A percentile compares a stretch with the other conserved stretches of the same genome.
Evolutionary conservation across 768 basidiomycete species (phyloP).

Genomic region (Psilocybe subaeruginosa): DNA sequence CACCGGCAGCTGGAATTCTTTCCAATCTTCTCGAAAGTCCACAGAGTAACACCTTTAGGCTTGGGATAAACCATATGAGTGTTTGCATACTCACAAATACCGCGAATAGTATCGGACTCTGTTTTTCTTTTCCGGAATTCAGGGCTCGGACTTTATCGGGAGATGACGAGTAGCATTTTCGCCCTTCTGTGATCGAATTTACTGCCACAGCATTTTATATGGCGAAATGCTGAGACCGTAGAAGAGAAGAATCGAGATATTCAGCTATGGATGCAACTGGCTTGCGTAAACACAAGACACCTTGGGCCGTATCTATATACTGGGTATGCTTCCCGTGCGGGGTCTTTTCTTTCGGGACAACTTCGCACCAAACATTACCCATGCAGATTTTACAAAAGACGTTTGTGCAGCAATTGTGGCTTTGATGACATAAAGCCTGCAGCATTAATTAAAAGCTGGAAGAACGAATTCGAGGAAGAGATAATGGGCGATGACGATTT

Average conservation of each 20-base stretch:
- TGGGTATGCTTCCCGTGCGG: not conserved
- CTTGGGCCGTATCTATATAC: no score
- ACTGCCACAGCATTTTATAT: no score
- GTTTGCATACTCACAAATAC: not conserved
- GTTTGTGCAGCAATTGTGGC: no score
- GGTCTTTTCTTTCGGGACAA: constrained; percentile 15
- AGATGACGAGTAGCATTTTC: not conserved
- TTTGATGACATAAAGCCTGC: no score
- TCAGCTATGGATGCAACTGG: no score
- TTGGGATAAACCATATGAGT: not conserved
- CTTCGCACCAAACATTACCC: constrained; percentile 17
- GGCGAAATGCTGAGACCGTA: no score
- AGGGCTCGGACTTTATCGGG: constrained; percentile 2
- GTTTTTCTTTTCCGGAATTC: not conserved
- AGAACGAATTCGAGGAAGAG: not conserved
- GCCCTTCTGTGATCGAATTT: not conserved
- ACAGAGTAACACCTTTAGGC: not conserved
- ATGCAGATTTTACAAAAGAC: not conserved
- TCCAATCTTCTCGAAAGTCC: constrained; percentile 4
- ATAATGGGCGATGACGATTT: not conserved
- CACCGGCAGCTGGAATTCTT: not conserved
- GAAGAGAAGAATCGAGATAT: no score
- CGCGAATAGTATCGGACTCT: not conserved
- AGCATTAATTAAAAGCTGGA: no score
- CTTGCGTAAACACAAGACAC: no score